Conservation (phyloP, 1,284 basidiomycete genomes). For the Ceratobasidium sp. region DNA sequence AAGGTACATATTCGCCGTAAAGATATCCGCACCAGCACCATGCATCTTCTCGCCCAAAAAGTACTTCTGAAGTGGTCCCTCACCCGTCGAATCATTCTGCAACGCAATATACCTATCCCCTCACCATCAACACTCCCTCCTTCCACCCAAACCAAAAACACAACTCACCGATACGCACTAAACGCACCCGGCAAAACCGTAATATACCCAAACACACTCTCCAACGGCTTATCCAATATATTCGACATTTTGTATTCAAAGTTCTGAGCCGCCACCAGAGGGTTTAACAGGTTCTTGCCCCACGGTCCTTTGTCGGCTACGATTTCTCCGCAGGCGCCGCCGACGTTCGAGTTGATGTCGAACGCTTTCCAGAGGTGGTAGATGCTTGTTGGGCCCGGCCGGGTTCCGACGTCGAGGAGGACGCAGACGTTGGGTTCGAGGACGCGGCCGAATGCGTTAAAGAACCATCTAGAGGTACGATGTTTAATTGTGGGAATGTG, state of each 20-base stretch:
- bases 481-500: too few relatives aligned
- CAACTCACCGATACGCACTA: slow-evolving; percentile 78
- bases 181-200: slow-evolving; percentile 94
- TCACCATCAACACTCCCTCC: neutral
- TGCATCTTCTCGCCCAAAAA: slow-evolving; percentile 96
- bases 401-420: slow-evolving; percentile 93
- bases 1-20: slow-evolving; percentile 96
- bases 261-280: slow-evolving; percentile 73
- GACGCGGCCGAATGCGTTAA: slow-evolving; percentile 83
- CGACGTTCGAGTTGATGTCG: slow-evolving; percentile 93
- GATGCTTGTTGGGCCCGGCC: slow-evolving; percentile 85
- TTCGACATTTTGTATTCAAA: slow-evolving; percentile 96
- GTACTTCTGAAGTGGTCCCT: slow-evolving; percentile 93
- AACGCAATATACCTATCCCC: slow-evolving; percentile 79
- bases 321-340: slow-evolving; percentile 96
- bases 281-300: slow-evolving; percentile 11
- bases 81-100: slow-evolving; percentile 85
- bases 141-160: neutral
- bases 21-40: slow-evolving; percentile 88
- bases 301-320: slow-evolving; percentile 84
- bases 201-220: slow-evolving; percentile 86
- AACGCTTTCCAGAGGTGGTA: slow-evolving; percentile 97
- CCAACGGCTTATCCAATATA: slow-evolving; percentile 90
- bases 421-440: slow-evolving; percentile 88
- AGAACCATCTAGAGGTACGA: slow-evolving; percentile 71